Evolutionary conservation across 352 stramenopile genomes (phyloP), one percentile per base, ranked within the genome.

Genomic region (Proteromonas lacertae): DNA sequence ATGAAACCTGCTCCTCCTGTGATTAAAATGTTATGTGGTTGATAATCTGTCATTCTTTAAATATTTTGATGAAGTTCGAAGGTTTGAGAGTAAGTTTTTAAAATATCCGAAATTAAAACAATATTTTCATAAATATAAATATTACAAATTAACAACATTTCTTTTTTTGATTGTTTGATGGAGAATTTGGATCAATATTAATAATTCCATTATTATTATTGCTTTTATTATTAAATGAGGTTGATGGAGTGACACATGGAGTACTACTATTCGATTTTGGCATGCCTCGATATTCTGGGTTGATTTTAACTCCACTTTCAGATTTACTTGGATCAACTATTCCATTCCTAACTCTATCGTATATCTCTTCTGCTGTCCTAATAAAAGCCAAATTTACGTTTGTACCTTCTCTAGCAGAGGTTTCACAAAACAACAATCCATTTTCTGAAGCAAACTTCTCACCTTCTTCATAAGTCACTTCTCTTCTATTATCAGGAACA

Each of bases 301-400:
- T 53, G 6, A 54, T 21, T 38, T 39, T 39, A 13, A 39, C 34
- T 4, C 34, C 34, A 25, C 31, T 39, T 7, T 22, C 34, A 8
- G 30, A 21, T 4, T 22, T 2, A 13, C 4, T 22, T n/a, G 84
- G 69, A 48, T 91, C 76, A 39, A 76, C 88, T 4, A 89, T 60
- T 29, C 76, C 76, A 9, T 59, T 76, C 46, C 83, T 67, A 43
- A 91, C 90, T 52, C 90, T 90, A 25, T 69, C 60, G 52, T 91
- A 86, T 47, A 91, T 90, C 58, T 88, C 87, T 18, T 75, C 70
- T 28, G 75, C 75, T 9, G 36, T 41, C 2, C 2, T 41, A 2
- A 32, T 16, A 29, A 50, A 50, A 6, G 32, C 63, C 32, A 76
- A 56, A 39, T 80, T 62, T 26, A 83, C 69, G 36, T 81, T 80